Evolutionary conservation across 176 grass and related monocot genomes (phyloP), one percentile per base, ranked within the genome.

Genomic region (Tuctoria greenei): DNA sequence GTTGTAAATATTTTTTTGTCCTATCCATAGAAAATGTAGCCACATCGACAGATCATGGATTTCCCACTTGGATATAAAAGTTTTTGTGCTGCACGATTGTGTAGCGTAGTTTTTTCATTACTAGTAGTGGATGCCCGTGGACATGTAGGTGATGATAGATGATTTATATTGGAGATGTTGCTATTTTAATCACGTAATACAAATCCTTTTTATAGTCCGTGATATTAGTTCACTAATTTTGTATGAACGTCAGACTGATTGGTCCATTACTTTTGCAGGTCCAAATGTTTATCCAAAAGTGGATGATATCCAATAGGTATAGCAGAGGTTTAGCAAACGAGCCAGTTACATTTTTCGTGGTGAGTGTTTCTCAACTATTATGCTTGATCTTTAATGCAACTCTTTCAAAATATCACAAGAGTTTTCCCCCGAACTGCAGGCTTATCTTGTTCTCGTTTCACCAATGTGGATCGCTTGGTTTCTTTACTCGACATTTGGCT

Each of bases 281-380:
- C 24, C 86, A 92, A 81, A 3, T 73, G 10, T 41, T 74, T 58
- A 36, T 92, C 11, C 41, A 77, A 64, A 54, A 81, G 52, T 25
- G 14, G 23, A 73, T 92, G 79, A 35, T 74, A 86, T 86, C 87
- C 71, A 86, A 92, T 64, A 76, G 38, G 58, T 86, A 83, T 35
- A 92, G 75, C 55, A 71, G 75, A 66, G 42, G 12, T 59, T 54
- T 92, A 49, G 76, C 80, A 27, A 67, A 83, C 21, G 77, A 86
- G 28, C 31, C 34, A 15, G 31, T 86, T 68, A 54, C 64, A 65
- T 75, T 82, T 69, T 69, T 51, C 46, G 18, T 89, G 86, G 90
- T 92, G 44, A 46, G 76, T 69, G 56, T 38, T 66, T 75, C 23
- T 37, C 24, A 14, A 16, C 37, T 42, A 70, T 26, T 26, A 31